phyloP scores from a whole-genome alignment of 83 land plant species.

The Thuja plicata region DNA sequence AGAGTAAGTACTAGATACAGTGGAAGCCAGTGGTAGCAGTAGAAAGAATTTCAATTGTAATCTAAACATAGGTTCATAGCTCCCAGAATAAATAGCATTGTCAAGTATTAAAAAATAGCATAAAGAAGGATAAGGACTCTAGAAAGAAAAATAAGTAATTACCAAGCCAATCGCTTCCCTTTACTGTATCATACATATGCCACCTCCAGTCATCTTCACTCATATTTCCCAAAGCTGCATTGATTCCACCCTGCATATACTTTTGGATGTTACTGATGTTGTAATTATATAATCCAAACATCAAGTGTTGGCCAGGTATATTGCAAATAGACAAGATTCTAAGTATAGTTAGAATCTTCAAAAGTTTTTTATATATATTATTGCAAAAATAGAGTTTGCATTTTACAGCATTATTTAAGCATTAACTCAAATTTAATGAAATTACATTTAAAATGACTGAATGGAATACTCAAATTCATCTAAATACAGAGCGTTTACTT shows the following conservation, averaged over 20 bases:
- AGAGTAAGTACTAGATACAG: too few relatives aligned
- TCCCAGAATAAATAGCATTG: too few relatives aligned
- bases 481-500: background rate
- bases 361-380: background rate
- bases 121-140: background rate
- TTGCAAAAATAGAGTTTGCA: background rate
- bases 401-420: background rate
- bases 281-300: background rate
- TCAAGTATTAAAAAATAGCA: background rate
- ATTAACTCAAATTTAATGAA: background rate
- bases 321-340: background rate
- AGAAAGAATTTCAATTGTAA: too few relatives aligned
- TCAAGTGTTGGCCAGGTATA: background rate
- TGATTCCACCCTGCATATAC: conserved; percentile 86
- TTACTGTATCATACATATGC: conserved; percentile 99
- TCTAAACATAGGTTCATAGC: too few relatives aligned
- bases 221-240: conserved; percentile 99
- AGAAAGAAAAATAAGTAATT: conserved; percentile 7
- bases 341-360: background rate
- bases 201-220: conserved; percentile 99
- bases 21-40: too few relatives aligned
- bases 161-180: conserved; percentile 99
- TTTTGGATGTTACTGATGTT: background rate
- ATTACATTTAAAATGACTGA: background rate
- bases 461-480: background rate